Conservation (phyloP, 495 filamentous ascomycete species). For the Cryomyces antarcticus region DNA sequence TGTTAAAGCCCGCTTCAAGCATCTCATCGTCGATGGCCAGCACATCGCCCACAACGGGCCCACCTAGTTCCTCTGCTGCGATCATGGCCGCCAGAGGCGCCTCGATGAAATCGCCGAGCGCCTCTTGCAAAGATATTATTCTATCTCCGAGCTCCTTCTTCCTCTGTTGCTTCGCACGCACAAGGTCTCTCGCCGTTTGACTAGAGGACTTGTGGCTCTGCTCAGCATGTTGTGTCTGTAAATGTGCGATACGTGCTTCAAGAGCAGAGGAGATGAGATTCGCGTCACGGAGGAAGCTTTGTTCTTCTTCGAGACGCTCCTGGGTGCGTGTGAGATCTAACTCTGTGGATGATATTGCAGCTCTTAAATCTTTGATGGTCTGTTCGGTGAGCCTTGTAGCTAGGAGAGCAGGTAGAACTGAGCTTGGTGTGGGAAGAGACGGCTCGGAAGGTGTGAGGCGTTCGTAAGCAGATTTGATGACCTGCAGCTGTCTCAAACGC, state of each 20-base stretch:
- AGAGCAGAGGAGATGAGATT: slow-evolving; percentile 31
- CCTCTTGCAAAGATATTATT: slow-evolving; percentile 34
- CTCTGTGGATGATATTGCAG: slow-evolving; percentile 33
- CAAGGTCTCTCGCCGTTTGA: slow-evolving; percentile 37
- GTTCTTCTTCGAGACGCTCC: slow-evolving; percentile 34
- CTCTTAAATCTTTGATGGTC: slow-evolving; percentile 40
- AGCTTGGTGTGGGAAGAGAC: slow-evolving; percentile 41
- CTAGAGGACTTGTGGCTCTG: slow-evolving; percentile 34
- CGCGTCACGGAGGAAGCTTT: slow-evolving; percentile 39
- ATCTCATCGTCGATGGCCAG: slow-evolving; percentile 38
- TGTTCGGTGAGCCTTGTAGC: slow-evolving; percentile 43
- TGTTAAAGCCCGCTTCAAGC: slow-evolving; percentile 49
- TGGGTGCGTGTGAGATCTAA: slow-evolving; percentile 31
- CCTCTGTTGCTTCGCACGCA: slow-evolving; percentile 35
- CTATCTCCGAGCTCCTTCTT: slow-evolving; percentile 33
- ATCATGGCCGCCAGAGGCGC: slow-evolving; percentile 58
- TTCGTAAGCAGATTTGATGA: slow-evolving; percentile 44
- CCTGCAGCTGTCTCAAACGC: slow-evolving; percentile 31
- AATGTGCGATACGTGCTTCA: slow-evolving; percentile 33
- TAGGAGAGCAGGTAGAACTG: slow-evolving; percentile 48
- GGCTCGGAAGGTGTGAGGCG: slow-evolving; percentile 36
- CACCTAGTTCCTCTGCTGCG: slow-evolving; percentile 69
- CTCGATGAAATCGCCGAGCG: slow-evolving; percentile 53
- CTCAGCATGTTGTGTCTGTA: slow-evolving; percentile 31
- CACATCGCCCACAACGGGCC: slow-evolving; percentile 61